These are phyloP conservation scores for Leucocoprinus leucothites DNA, from an alignment of 768 basidiomycete genomes.

Conservation along the genomic window DNA sequence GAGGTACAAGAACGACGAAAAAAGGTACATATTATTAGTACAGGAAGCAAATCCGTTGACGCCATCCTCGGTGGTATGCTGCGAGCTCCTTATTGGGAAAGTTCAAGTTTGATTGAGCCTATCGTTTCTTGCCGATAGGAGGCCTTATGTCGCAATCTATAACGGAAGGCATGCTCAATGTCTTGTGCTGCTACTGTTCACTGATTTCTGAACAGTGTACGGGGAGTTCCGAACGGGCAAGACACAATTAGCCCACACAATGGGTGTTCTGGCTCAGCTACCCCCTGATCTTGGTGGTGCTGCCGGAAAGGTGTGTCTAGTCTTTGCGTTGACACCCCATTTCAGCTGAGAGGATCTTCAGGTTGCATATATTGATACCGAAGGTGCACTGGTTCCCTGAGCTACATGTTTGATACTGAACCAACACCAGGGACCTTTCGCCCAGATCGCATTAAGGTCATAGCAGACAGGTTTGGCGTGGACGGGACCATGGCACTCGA, in stretches of 20 bases:
- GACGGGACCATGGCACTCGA: constrained; percentile 83
- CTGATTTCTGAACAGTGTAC: constrained; percentile 57
- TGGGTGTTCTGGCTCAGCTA: constrained; percentile 88
- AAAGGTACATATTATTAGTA: constrained; percentile 80
- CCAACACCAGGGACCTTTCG: constrained; percentile 76
- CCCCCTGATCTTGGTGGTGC: constrained; percentile 90
- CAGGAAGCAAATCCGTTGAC: constrained; percentile 91
- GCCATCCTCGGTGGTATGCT: constrained; percentile 77
- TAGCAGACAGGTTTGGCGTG: constrained; percentile 94
- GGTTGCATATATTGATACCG: constrained; percentile 93
- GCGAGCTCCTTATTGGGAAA: neutral
- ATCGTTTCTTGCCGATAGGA: constrained; percentile 38
- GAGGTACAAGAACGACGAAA: constrained; percentile 88
- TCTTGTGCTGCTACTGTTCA: neutral
- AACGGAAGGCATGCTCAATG: constrained; percentile 63
- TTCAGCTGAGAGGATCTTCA: constrained; percentile 19
- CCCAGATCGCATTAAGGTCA: constrained; percentile 86
- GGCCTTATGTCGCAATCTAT: constrained; percentile 92
- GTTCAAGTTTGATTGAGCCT: neutral
- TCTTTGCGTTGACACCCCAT: neutral
- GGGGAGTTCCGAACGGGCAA: constrained; percentile 97
- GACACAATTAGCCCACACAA: constrained; percentile 93
- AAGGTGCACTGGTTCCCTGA: constrained; percentile 43
- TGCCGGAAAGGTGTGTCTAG: constrained; percentile 65
- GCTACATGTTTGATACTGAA: constrained; percentile 4